A percentile compares a stretch with the other conserved stretches of the same genome.
phyloP scores from a whole-genome alignment of 169 alveolate species.

The Plasmodium vinckei region DNA sequence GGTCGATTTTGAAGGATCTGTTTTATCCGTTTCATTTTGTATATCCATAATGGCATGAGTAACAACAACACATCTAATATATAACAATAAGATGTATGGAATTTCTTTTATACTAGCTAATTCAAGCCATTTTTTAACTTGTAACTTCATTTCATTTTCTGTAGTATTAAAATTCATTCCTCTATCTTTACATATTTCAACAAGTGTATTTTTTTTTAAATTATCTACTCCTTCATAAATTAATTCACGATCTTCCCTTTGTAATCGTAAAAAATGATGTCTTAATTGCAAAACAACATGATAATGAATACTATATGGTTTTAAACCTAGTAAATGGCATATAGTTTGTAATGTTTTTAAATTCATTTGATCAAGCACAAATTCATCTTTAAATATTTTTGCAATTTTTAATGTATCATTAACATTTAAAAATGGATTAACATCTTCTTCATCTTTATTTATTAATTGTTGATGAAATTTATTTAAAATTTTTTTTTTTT shows the following conservation, averaged over 20 bases:
- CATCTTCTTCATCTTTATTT: conserved; percentile 83
- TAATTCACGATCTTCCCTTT: conserved; percentile 89
- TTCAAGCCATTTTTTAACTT: conserved; percentile 88
- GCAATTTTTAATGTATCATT: conserved; percentile 86
- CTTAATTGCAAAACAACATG: conserved; percentile 90
- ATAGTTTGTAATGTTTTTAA: conserved; percentile 90
- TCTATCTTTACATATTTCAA: conserved; percentile 88
- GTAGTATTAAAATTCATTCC: conserved; percentile 89
- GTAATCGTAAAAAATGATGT: conserved; percentile 87
- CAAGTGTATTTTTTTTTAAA: conserved; percentile 85
- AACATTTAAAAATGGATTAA: conserved; percentile 84
- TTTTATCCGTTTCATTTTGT: conserved; percentile 48
- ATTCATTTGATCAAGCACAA: conserved; percentile 89
- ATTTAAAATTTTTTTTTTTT: conserved; percentile 82
- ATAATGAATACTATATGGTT: conserved; percentile 88
- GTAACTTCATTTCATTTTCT: conserved; percentile 83
- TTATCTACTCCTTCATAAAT: conserved; percentile 92
- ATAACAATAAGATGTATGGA: conserved; percentile 87
- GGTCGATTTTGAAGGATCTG: background rate
- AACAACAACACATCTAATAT: conserved; percentile 91
- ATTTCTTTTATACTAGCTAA: conserved; percentile 88
- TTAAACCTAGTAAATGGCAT: conserved; percentile 88
- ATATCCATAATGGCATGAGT: conserved; percentile 89
- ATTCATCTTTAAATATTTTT: conserved; percentile 87
- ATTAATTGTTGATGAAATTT: conserved; percentile 88